Evolutionary conservation across 2,329 filamentous ascomycete species (phyloP).

Genomic region (Colletotrichum tropicale): DNA sequence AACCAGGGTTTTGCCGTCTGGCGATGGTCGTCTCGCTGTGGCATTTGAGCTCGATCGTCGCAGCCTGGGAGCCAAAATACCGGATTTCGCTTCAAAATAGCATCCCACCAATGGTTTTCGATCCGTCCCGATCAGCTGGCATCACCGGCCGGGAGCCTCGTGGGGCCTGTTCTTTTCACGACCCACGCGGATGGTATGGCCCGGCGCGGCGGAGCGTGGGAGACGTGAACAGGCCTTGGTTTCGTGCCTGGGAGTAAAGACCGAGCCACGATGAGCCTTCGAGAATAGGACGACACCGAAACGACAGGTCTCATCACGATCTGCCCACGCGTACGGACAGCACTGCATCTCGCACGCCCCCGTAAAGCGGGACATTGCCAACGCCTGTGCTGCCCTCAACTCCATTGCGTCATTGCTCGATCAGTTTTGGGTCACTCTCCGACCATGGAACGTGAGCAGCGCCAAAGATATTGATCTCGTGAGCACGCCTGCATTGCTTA

Average conservation of each 20-base stretch:
- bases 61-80: background rate
- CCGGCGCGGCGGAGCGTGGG: background rate
- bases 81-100: background rate
- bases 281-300: background rate
- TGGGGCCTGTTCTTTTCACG: background rate
- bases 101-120: constrained; percentile 1
- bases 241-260: background rate
- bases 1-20: constrained; percentile 13
- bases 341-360: background rate
- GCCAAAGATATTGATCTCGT: constrained; percentile 1
- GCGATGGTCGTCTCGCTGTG: background rate
- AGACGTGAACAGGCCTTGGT: background rate
- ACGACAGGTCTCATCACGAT: constrained; percentile 3
- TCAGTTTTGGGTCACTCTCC: background rate
- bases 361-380: background rate
- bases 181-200: constrained; percentile 16
- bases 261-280: background rate
- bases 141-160: constrained; percentile 1
- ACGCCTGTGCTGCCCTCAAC: background rate
- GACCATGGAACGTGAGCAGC: background rate
- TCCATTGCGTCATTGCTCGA: background rate
- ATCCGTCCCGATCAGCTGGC: constrained; percentile 9
- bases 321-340: background rate
- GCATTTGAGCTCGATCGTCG: background rate
- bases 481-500: background rate